These are phyloP conservation scores for Suillus subaureus DNA, from an alignment of 768 basidiomycete genomes.

Conservation along the genomic window DNA sequence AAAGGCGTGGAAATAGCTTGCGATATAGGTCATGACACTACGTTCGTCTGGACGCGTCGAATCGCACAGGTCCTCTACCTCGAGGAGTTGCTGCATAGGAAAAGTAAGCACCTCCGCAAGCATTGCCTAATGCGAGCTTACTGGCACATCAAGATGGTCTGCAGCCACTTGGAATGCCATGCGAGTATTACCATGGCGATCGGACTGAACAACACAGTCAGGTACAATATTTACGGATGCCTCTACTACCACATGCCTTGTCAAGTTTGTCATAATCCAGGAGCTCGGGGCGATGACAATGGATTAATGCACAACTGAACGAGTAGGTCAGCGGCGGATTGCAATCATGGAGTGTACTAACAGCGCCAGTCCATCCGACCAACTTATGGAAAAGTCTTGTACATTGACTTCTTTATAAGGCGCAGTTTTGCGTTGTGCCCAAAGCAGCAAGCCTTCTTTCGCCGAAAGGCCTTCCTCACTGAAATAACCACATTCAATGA, in stretches of 20 bases:
- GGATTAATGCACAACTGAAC: conserved; percentile 93
- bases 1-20: conserved; percentile 97
- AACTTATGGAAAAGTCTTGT: conserved; percentile 90
- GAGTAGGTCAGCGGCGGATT: conserved; percentile 13
- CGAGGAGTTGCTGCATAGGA: conserved; percentile 79
- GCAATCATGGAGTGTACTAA: conserved; percentile 39
- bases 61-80: conserved; percentile 95
- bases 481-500: conserved; percentile 18
- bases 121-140: conserved; percentile 40
- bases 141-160: conserved; percentile 88
- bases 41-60: conserved; percentile 89
- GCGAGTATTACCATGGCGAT: conserved; percentile 81
- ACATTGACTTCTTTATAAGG: conserved; percentile 92
- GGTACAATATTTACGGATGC: conserved; percentile 3
- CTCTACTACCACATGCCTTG: conserved; percentile 53
- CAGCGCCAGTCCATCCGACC: conserved; percentile 96
- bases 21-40: conserved; percentile 97
- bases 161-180: conserved; percentile 89
- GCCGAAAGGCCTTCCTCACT: conserved; percentile 99
- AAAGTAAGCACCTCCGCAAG: not conserved
- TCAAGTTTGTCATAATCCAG: conserved; percentile 86
- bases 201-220: conserved; percentile 46
- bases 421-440: conserved; percentile 97
- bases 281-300: conserved; percentile 95
- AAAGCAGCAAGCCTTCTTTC: conserved; percentile 94